Evolutionary conservation across 805 yeast species (phyloP).

Genomic region (Pichia cephalocereana): DNA sequence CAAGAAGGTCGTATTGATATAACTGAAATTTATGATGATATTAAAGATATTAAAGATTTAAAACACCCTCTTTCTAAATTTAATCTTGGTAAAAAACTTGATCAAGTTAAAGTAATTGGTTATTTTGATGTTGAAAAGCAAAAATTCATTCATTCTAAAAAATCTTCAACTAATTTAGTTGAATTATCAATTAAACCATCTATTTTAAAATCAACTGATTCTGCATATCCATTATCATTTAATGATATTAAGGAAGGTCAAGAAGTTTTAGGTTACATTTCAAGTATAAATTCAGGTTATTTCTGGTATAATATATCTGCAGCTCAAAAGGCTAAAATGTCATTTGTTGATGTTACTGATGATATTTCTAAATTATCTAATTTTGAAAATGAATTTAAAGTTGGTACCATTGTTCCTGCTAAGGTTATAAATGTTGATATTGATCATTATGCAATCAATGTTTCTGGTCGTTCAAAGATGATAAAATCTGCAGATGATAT

Average conservation of each 20-base stretch:
- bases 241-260: conserved; percentile 41
- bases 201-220: conserved; percentile 28
- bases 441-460: conserved; percentile 32
- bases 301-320: conserved; percentile 69
- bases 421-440: conserved; percentile 44
- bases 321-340: conserved; percentile 52
- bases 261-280: conserved; percentile 51
- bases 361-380: conserved; percentile 40
- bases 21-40: conserved; percentile 52
- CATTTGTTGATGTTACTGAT: conserved; percentile 54
- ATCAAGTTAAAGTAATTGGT: conserved; percentile 63
- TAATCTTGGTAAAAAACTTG: conserved; percentile 46
- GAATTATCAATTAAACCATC: conserved; percentile 41
- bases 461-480: conserved; percentile 35
- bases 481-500: conserved; percentile 40
- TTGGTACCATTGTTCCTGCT: conserved; percentile 62
- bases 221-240: conserved; percentile 25
- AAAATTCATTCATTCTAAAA: conserved; percentile 51
- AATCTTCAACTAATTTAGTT: conserved; percentile 45
- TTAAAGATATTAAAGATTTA: conserved; percentile 46
- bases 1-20: conserved; percentile 73
- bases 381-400: conserved; percentile 50
- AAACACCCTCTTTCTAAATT: conserved; percentile 52
- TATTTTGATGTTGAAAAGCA: conserved; percentile 64
- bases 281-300: conserved; percentile 49